Evolutionary conservation across 106 monocot genomes (phyloP).

Genomic region (Cymbidium sinense): DNA sequence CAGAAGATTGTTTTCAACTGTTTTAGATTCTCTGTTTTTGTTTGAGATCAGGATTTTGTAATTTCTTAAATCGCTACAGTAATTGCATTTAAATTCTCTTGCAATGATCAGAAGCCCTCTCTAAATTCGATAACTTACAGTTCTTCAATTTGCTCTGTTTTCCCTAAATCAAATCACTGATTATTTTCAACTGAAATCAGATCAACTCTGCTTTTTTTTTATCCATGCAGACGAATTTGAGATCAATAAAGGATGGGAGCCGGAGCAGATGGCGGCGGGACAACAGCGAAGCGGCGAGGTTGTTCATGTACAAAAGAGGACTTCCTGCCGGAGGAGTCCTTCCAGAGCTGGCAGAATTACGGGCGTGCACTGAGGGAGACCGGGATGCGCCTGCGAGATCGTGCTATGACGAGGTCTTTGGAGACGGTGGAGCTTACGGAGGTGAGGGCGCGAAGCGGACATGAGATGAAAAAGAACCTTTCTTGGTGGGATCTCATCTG

Average conservation of each 20-base stretch:
- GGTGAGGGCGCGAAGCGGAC: conserved; percentile 57
- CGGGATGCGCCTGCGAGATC: conserved; percentile 28
- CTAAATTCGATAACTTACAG: too few relatives aligned
- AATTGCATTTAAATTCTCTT: too few relatives aligned
- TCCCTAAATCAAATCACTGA: too few relatives aligned
- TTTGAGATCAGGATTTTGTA: too few relatives aligned
- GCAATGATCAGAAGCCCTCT: too few relatives aligned
- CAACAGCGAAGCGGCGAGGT: conserved; percentile 5
- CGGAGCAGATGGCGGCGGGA: not conserved
- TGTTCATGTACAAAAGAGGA: conserved; percentile 25
- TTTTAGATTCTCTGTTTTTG: too few relatives aligned
- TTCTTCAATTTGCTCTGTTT: too few relatives aligned
- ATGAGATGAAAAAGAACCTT: conserved; percentile 70
- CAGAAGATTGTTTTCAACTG: too few relatives aligned
- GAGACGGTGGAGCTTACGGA: conserved; percentile 37
- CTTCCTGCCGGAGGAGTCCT: conserved; percentile 50
- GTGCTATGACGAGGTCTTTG: conserved; percentile 31
- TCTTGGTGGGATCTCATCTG: conserved; percentile 86
- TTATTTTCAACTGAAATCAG: too few relatives aligned
- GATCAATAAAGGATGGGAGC: not conserved
- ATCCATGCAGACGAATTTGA: too few relatives aligned
- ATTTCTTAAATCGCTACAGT: too few relatives aligned
- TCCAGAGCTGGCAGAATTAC: conserved; percentile 40
- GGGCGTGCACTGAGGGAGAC: conserved; percentile 30
- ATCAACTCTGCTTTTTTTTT: too few relatives aligned